phyloP scores from a whole-genome alignment of 2,329 filamentous ascomycete species.

The Diaporthe vaccinii region DNA sequence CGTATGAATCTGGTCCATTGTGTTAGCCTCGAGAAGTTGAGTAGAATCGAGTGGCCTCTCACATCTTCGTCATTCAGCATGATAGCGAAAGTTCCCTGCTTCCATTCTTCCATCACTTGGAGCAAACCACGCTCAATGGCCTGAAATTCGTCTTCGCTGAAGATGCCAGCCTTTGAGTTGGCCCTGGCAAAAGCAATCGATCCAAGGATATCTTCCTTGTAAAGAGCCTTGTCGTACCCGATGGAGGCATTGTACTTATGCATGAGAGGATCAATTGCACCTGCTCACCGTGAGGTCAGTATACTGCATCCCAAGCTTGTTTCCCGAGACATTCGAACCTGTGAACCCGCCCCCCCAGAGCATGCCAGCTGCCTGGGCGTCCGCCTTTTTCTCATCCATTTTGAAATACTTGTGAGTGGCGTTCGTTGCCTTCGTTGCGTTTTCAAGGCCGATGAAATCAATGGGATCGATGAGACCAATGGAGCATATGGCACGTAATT shows the following conservation, averaged over 20 bases:
- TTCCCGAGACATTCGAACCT: slow-evolving; percentile 53
- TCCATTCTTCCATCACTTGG: slow-evolving; percentile 47
- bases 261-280: slow-evolving; percentile 79
- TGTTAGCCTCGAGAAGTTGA: slow-evolving; percentile 47
- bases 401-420: slow-evolving; percentile 10
- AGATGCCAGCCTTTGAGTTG: slow-evolving; percentile 74
- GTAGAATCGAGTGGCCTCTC: slow-evolving; percentile 22
- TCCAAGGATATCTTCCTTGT: slow-evolving; percentile 76
- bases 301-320: slow-evolving; percentile 40
- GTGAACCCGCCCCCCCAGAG: slow-evolving; percentile 75
- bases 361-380: slow-evolving; percentile 54
- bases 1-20: slow-evolving; percentile 68
- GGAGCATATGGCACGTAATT: slow-evolving; percentile 32
- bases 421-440: slow-evolving; percentile 33
- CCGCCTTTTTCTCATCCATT: slow-evolving; percentile 43
- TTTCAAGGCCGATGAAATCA: slow-evolving; percentile 23
- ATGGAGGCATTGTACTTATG: slow-evolving; percentile 79
- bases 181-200: slow-evolving; percentile 78
- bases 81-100: slow-evolving; percentile 15
- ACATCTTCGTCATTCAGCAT: slow-evolving; percentile 47
- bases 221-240: slow-evolving; percentile 76
- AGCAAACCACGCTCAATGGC: slow-evolving; percentile 75
- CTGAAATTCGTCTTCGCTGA: slow-evolving; percentile 73
- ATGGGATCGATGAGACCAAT: slow-evolving; percentile 27
- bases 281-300: slow-evolving; percentile 52